These are phyloP conservation scores for Syzygium jambos DNA, from an alignment of 345 rosid species.

Conservation along the genomic window DNA sequence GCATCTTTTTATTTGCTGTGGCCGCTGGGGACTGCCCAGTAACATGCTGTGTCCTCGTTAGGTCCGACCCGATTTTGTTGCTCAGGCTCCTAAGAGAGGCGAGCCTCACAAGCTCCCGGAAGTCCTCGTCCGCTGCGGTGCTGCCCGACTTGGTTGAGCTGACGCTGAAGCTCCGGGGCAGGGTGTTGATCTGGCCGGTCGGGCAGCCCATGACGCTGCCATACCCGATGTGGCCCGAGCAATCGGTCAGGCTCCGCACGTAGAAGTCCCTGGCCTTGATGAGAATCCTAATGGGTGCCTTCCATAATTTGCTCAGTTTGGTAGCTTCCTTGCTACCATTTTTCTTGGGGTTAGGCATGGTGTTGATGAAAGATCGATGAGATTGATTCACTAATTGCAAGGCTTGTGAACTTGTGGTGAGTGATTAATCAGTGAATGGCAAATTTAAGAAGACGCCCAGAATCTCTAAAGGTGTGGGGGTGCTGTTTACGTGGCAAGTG, in stretches of 20 bases:
- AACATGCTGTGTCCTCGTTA: neutral
- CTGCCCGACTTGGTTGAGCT: slow-evolving; percentile 15
- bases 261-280: slow-evolving; percentile 44
- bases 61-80: neutral
- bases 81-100: slow-evolving; percentile 32
- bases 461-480: neutral
- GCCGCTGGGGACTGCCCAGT: neutral
- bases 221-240: slow-evolving; percentile 28
- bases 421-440: too few relatives aligned
- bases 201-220: slow-evolving; percentile 34
- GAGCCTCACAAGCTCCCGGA: slow-evolving; percentile 38
- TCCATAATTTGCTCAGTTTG: slow-evolving; percentile 19
- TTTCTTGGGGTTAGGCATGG: neutral
- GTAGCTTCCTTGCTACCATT: slow-evolving; percentile 1
- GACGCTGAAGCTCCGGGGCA: slow-evolving; percentile 49
- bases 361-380: neutral
- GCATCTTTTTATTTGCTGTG: neutral
- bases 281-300: slow-evolving; percentile 37
- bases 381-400: neutral
- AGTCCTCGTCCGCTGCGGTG: slow-evolving; percentile 17
- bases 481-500: neutral
- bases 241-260: slow-evolving; percentile 48
- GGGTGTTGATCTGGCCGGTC: slow-evolving; percentile 19
- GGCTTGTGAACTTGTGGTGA: neutral
- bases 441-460: too few relatives aligned